Percentiles rank a stretch among this genome's conserved stretches.
phyloP scores from a whole-genome alignment of 306 rosid genomes.

The Adenanthera pavonina region DNA sequence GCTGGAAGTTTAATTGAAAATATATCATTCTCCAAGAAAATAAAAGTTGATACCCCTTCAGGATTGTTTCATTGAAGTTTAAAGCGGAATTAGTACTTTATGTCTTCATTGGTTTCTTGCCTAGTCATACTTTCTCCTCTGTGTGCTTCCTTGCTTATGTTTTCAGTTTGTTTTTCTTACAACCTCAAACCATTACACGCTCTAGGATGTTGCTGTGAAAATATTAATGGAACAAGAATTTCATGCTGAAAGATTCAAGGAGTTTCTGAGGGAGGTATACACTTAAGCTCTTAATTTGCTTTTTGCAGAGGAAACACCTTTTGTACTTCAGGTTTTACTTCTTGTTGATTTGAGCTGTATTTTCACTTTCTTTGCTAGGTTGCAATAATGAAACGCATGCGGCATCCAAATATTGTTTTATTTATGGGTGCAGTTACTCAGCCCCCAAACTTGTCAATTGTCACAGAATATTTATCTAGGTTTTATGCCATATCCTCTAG shows the following conservation, averaged over 20 bases:
- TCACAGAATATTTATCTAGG: conserved; percentile 98
- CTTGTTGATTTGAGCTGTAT: conserved; percentile 38
- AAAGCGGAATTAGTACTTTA: conserved; percentile 24
- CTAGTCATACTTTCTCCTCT: conserved; percentile 4
- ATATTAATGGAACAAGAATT: conserved; percentile 98
- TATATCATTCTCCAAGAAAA: neutral
- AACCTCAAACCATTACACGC: conserved; percentile 36
- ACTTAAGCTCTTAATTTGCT: conserved; percentile 30
- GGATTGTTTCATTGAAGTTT: conserved; percentile 31
- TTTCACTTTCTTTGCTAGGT: conserved; percentile 61
- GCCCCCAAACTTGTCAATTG: conserved; percentile 96
- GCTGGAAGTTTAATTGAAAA: conserved; percentile 5
- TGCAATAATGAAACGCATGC: conserved; percentile 90
- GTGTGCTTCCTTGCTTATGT: neutral
- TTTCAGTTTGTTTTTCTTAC: neutral
- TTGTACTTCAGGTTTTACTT: conserved; percentile 17
- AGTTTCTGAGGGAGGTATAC: conserved; percentile 92
- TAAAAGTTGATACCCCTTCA: conserved; percentile 16
- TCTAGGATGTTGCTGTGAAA: conserved; percentile 97
- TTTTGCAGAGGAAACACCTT: conserved; percentile 10
- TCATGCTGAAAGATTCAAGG: conserved; percentile 84
- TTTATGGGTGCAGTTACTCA: conserved; percentile 98
- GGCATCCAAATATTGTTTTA: conserved; percentile 97
- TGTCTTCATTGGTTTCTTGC: conserved; percentile 13
- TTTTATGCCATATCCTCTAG: conserved; percentile 39